A percentile compares a stretch with the other conserved stretches of the same genome.
Evolutionary conservation across 495 filamentous ascomycete species (phyloP).

Genomic region (Annulohypoxylon nitens): DNA sequence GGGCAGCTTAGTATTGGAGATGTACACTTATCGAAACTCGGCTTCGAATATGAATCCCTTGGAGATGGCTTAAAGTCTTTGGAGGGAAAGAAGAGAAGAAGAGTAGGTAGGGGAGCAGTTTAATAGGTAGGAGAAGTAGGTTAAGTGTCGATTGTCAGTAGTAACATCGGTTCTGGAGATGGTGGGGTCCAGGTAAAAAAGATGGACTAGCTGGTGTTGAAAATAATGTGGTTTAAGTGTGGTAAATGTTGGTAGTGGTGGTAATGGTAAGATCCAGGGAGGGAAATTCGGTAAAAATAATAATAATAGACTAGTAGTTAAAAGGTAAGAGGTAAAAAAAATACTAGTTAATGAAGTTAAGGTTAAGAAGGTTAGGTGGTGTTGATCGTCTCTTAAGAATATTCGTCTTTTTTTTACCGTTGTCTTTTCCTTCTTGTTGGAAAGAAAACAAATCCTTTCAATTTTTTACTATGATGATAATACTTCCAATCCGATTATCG

Average conservation of each 20-base stretch:
- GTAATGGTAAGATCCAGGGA: background rate
- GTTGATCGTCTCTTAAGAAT: background rate
- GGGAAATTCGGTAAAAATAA: conserved; percentile 14
- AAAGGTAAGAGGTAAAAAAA: background rate
- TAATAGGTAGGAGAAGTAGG: background rate
- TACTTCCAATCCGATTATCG: conserved; percentile 18
- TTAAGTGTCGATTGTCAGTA: conserved; percentile 41
- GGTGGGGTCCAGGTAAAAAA: conserved; percentile 36
- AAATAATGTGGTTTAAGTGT: conserved; percentile 19
- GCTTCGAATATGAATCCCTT: background rate
- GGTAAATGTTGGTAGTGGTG: background rate
- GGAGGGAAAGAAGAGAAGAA: background rate
- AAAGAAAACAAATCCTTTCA: background rate
- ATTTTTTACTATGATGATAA: conserved; percentile 1
- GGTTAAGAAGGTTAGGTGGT: background rate
- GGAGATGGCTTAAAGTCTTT: conserved; percentile 6
- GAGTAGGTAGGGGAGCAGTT: background rate
- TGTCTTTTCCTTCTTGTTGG: background rate
- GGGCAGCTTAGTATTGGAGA: conserved; percentile 9
- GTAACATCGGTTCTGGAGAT: conserved; percentile 34
- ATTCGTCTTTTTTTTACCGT: background rate
- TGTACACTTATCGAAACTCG: conserved; percentile 22
- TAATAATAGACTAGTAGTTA: background rate
- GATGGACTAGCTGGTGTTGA: conserved; percentile 32
- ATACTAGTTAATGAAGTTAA: background rate